A percentile compares a stretch with the other conserved stretches of the same genome.
phyloP scores from a whole-genome alignment of 129 eudicot genomes.

The Calendula officinalis region DNA sequence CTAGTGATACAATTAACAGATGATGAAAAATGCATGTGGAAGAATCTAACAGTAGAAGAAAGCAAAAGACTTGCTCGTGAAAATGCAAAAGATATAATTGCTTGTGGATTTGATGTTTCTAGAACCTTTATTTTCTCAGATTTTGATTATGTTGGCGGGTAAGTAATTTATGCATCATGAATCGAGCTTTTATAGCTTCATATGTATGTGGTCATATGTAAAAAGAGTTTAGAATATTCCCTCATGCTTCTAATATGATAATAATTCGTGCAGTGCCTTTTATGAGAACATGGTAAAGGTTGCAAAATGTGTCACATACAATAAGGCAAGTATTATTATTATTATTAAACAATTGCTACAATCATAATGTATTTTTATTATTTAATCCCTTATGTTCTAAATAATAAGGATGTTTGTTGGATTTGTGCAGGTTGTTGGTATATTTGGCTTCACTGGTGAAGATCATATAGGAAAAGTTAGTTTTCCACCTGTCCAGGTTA shows the following conservation, averaged over 20 bases:
- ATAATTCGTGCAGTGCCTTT: conserved; percentile 55
- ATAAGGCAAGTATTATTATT: conserved; percentile 49
- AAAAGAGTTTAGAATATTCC: neutral
- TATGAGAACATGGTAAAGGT: conserved; percentile 90
- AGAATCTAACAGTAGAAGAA: conserved; percentile 82
- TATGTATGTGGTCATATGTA: neutral
- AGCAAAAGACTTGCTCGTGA: conserved; percentile 93
- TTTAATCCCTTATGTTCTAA: neutral
- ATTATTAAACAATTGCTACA: neutral
- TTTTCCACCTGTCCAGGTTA: conserved; percentile 91
- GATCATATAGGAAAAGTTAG: conserved; percentile 91
- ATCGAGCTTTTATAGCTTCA: neutral
- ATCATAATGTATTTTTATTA: too few species aligned
- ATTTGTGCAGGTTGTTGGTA: conserved; percentile 68
- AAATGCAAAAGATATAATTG: conserved; percentile 95
- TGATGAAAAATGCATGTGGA: conserved; percentile 98
- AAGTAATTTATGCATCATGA: conserved; percentile 30
- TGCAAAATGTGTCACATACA: conserved; percentile 82
- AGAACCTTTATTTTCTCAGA: conserved; percentile 90
- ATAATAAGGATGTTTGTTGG: conserved; percentile 7
- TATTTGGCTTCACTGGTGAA: conserved; percentile 89
- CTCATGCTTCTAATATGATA: conserved; percentile 10
- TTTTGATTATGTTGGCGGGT: conserved; percentile 93
- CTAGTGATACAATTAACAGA: conserved; percentile 91
- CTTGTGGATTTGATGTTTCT: conserved; percentile 93